Evolutionary conservation across 345 rosid genomes (phyloP).

Genomic region (Gossypium australe): DNA sequence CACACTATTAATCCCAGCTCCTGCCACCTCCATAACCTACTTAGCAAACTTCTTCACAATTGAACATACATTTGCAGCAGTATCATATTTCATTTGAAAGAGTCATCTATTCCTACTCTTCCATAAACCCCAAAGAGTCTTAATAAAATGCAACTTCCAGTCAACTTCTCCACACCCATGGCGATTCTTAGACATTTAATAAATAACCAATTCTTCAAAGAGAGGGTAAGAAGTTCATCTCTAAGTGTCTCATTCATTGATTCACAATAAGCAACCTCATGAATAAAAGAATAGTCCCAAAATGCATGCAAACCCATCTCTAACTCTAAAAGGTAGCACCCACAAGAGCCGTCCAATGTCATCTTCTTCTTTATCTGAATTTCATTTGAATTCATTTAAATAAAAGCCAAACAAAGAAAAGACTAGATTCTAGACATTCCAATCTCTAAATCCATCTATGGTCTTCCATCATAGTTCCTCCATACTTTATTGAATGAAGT

Average conservation of each 20-base stretch:
- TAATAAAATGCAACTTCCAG: neutral
- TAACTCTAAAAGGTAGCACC: neutral
- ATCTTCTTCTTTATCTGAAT: no score
- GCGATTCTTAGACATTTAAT: neutral
- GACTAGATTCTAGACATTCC: neutral
- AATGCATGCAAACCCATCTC: neutral
- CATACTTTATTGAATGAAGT: neutral
- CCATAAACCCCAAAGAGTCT: neutral
- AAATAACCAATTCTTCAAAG: neutral
- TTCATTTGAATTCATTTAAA: no score
- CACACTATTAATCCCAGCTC: neutral
- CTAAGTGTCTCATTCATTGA: neutral
- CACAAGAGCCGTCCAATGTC: neutral
- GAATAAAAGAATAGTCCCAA: neutral
- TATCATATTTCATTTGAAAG: neutral
- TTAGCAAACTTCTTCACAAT: no score
- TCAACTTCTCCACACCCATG: neutral
- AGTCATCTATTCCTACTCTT: neutral
- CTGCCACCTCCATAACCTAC: neutral
- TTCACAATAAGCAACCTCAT: neutral
- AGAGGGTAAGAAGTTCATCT: neutral
- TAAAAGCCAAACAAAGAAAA: neutral
- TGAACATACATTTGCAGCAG: neutral
- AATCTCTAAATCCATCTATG: neutral
- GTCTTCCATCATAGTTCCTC: neutral